phyloP scores from a whole-genome alignment of 2,329 filamentous ascomycete species.

The Clonostachys chloroleuca region DNA sequence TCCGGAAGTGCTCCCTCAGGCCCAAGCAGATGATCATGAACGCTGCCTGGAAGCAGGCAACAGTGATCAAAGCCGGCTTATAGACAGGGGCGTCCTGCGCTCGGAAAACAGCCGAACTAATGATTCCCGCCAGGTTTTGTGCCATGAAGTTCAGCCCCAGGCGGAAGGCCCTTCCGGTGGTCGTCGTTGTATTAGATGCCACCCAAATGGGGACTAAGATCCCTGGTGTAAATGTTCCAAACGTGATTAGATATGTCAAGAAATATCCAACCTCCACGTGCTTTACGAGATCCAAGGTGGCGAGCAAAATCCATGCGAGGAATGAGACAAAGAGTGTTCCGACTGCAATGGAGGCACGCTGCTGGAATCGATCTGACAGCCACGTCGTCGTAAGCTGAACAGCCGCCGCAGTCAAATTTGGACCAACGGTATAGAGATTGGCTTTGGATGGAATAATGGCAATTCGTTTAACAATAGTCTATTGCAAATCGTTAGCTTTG shows the following conservation, averaged over 20 bases:
- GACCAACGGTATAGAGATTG: constrained; percentile 16
- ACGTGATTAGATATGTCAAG: constrained; percentile 12
- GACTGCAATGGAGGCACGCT: constrained; percentile 9
- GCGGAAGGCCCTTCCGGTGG: constrained; percentile 3
- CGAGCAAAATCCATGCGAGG: constrained; percentile 11
- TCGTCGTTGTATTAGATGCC: constrained; percentile 4
- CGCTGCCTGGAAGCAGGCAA: constrained; percentile 1
- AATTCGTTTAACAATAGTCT: constrained; percentile 26
- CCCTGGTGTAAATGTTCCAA: constrained; percentile 11
- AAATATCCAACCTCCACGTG: constrained; percentile 12
- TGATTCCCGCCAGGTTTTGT: constrained; percentile 4
- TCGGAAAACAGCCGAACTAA: constrained; percentile 2
- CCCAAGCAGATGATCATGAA: not conserved
- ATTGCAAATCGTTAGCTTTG: no score
- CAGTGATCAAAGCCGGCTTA: constrained; percentile 2
- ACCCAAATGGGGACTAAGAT: constrained; percentile 5
- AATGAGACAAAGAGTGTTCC: constrained; percentile 6
- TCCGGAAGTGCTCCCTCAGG: constrained; percentile 1
- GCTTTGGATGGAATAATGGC: constrained; percentile 18
- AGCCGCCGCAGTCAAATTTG: constrained; percentile 11
- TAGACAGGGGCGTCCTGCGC: constrained; percentile 4
- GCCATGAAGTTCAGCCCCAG: constrained; percentile 4
- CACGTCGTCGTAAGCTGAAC: constrained; percentile 8
- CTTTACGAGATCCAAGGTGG: constrained; percentile 8
- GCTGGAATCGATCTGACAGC: constrained; percentile 8